Conservation (phyloP, 805 yeast species). For the Kockiozyma suomiensis region DNA sequence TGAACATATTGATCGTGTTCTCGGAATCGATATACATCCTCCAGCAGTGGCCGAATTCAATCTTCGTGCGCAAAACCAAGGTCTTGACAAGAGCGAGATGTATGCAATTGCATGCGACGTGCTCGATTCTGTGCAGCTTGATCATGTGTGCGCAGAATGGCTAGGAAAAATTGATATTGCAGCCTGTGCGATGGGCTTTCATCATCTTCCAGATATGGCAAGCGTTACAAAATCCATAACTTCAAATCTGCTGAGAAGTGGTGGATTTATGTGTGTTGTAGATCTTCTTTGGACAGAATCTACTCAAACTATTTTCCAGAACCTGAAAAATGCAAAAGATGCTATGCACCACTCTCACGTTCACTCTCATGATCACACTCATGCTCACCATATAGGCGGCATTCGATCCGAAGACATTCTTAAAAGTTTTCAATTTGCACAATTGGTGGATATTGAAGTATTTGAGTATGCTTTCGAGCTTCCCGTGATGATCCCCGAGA, state of each 20-base stretch:
- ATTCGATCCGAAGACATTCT: constrained; percentile 3
- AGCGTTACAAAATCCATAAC: background rate
- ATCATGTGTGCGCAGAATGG: background rate
- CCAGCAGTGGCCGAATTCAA: constrained; percentile 14
- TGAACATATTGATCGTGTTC: constrained; percentile 2
- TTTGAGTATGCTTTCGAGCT: constrained; percentile 17
- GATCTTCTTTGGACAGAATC: constrained; percentile 12
- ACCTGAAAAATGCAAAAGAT: background rate
- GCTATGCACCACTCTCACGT: no score
- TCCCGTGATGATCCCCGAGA: constrained; percentile 6
- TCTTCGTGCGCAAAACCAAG: constrained; percentile 21
- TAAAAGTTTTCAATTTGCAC: constrained; percentile 9
- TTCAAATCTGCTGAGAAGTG: background rate
- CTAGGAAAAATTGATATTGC: constrained; percentile 15
- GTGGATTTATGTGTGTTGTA: constrained; percentile 22
- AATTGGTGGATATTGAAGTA: constrained; percentile 4
- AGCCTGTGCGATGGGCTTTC: constrained; percentile 24
- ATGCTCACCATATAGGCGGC: constrained; percentile 19
- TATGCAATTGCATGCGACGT: constrained; percentile 15
- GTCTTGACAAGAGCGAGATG: constrained; percentile 20
- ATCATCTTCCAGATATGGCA: constrained; percentile 21
- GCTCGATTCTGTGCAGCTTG: background rate
- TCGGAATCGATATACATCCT: constrained; percentile 23
- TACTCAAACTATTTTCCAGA: constrained; percentile 12
- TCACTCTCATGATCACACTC: background rate